These are phyloP conservation scores for Tephrocybe sp. DNA, from an alignment of 768 basidiomycete genomes.

Conservation along the genomic window DNA sequence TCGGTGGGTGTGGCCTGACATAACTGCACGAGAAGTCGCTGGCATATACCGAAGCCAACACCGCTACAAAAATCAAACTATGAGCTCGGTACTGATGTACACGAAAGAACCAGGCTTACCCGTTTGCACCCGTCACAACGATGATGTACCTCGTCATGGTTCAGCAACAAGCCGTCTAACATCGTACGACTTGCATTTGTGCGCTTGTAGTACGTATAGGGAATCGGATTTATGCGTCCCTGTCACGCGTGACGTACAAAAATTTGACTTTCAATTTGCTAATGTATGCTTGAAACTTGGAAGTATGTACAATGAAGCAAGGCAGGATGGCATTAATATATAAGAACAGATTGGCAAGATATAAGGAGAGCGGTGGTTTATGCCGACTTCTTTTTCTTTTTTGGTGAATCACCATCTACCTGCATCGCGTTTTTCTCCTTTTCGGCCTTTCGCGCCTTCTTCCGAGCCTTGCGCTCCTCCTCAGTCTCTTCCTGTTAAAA, in stretches of 20 bases:
- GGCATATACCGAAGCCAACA: conserved; percentile 81
- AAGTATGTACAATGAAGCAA: background rate
- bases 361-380: conserved; percentile 22
- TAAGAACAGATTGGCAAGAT: conserved; percentile 15
- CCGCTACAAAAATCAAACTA: conserved; percentile 48
- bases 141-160: conserved; percentile 47
- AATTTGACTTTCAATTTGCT: no score
- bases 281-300: no score
- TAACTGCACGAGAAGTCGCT: conserved; percentile 71
- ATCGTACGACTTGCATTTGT: conserved; percentile 19
- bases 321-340: no score
- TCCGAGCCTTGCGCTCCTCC: conserved; percentile 79
- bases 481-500: conserved; percentile 64
- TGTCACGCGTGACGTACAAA: conserved; percentile 12
- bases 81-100: background rate
- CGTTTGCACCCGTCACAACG: conserved; percentile 72
- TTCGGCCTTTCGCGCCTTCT: conserved; percentile 76
- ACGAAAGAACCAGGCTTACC: conserved; percentile 36
- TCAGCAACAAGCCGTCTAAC: conserved; percentile 4
- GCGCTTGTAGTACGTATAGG: no score
- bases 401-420: conserved; percentile 42
- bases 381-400: conserved; percentile 63
- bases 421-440: conserved; percentile 58
- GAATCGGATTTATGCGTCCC: conserved; percentile 4
- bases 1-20: conserved; percentile 52